Evolutionary conservation across 768 basidiomycete species (phyloP).

Genomic region (Russula vinacea): DNA sequence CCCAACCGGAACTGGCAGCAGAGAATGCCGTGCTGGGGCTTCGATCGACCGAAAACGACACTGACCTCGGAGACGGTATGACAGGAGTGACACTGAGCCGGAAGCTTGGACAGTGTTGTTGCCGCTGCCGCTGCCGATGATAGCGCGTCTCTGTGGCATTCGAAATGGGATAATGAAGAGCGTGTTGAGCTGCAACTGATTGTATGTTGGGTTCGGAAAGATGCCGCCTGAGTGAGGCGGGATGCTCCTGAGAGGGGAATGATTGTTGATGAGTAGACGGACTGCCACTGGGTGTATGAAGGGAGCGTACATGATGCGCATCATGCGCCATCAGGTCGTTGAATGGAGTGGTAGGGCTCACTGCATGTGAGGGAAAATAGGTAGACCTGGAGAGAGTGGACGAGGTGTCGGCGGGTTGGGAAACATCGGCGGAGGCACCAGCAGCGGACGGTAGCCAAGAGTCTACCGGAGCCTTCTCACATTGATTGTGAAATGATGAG

Average conservation of each 20-base stretch:
- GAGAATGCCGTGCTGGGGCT: constrained; percentile 22
- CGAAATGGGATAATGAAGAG: constrained; percentile 3
- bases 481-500: constrained; percentile 25
- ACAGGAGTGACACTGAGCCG: constrained; percentile 7
- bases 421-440: constrained; percentile 15
- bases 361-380: constrained; percentile 1
- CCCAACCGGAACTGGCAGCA: constrained; percentile 15
- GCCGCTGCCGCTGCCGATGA: constrained; percentile 1
- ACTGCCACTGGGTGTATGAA: constrained; percentile 7
- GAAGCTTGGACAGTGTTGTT: constrained; percentile 16
- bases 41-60: constrained; percentile 11
- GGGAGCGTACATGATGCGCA: constrained; percentile 19
- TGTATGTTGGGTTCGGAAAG: constrained; percentile 23
- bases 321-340: constrained; percentile 14
- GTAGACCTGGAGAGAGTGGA: background rate
- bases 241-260: constrained; percentile 6
- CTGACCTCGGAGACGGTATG: constrained; percentile 17
- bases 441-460: constrained; percentile 15
- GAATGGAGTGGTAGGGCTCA: background rate
- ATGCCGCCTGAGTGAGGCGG: constrained; percentile 10
- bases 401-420: constrained; percentile 12
- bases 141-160: constrained; percentile 7
- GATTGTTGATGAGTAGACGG: constrained; percentile 10
- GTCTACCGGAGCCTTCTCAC: constrained; percentile 18
- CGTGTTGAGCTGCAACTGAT: background rate